phyloP scores from a whole-genome alignment of 768 basidiomycete genomes.

The Hortiboletus campestris region DNA sequence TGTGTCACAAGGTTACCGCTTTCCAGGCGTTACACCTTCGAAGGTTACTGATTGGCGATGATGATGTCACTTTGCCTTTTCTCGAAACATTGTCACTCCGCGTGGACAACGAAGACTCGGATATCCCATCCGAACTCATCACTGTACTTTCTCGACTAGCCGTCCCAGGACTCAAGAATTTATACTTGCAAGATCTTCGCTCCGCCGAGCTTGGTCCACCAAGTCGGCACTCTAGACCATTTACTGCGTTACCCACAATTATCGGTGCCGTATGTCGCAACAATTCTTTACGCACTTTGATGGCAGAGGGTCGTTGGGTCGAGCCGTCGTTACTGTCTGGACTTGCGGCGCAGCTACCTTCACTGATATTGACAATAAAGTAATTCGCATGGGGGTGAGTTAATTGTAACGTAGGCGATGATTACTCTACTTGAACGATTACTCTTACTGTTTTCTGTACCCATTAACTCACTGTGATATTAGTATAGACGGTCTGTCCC shows the following conservation, averaged over 20 bases:
- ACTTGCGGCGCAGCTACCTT: slow-evolving; percentile 14
- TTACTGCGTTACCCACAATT: slow-evolving; percentile 38
- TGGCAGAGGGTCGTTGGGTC: slow-evolving; percentile 29
- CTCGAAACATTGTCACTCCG: slow-evolving; percentile 49
- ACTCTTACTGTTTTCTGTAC: neutral
- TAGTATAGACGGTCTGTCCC: slow-evolving; percentile 2
- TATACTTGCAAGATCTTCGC: slow-evolving; percentile 47
- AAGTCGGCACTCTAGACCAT: slow-evolving; percentile 24
- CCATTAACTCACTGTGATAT: slow-evolving; percentile 1
- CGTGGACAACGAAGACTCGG: slow-evolving; percentile 54
- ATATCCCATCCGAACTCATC: slow-evolving; percentile 61
- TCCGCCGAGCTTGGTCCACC: neutral
- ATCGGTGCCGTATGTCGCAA: slow-evolving; percentile 3
- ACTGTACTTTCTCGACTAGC: slow-evolving; percentile 50
- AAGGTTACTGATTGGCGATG: slow-evolving; percentile 25
- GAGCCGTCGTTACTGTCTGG: slow-evolving; percentile 12
- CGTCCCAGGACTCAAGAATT: slow-evolving; percentile 45
- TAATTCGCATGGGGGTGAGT: slow-evolving; percentile 8
- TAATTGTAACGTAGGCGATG: neutral
- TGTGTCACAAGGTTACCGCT: slow-evolving; percentile 40
- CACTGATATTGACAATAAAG: slow-evolving; percentile 7
- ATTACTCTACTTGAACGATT: slow-evolving; percentile 6
- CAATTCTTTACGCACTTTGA: slow-evolving; percentile 11
- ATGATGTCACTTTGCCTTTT: slow-evolving; percentile 40
- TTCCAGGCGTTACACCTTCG: slow-evolving; percentile 17